A percentile compares a stretch with the other conserved stretches of the same genome.
Conservation (phyloP, 1,284 basidiomycete genomes). For the Malassezia caprae region DNA sequence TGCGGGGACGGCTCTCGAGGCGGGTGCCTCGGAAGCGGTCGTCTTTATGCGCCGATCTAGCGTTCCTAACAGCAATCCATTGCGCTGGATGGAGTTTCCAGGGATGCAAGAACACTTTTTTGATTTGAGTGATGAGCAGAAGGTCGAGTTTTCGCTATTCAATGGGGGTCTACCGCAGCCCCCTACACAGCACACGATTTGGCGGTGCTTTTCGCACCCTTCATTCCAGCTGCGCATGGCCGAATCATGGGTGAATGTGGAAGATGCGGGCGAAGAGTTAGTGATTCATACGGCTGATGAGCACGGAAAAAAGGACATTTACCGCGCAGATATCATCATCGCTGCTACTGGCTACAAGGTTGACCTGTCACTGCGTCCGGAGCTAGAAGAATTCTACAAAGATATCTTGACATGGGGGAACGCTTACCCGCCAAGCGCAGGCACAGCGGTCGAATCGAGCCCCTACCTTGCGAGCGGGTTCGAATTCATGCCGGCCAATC, state of each 20-base stretch:
- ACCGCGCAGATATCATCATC: conserved; percentile 6
- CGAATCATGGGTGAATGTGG: neutral
- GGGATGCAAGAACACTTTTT: conserved; percentile 13
- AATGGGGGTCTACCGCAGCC: conserved; percentile 11
- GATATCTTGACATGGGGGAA: conserved; percentile 8
- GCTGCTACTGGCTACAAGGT: conserved; percentile 10
- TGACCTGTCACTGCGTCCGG: conserved; percentile 1
- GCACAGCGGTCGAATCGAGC: neutral
- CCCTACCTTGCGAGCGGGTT: conserved; percentile 9
- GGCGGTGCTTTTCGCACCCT: conserved; percentile 6
- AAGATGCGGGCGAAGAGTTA: neutral
- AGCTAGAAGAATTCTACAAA: conserved; percentile 1
- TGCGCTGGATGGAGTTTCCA: conserved; percentile 13
- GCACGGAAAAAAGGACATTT: neutral
- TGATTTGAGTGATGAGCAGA: conserved; percentile 7
- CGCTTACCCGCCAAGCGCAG: conserved; percentile 3
- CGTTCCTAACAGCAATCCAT: conserved; percentile 6
- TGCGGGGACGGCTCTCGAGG: conserved; percentile 8
- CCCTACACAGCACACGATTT: conserved; percentile 11
- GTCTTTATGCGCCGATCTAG: conserved; percentile 8
- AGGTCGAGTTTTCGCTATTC: conserved; percentile 10
- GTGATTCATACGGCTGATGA: conserved; percentile 2
- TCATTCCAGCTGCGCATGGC: conserved; percentile 8
- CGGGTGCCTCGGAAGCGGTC: neutral
- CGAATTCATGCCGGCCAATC: conserved; percentile 1